Percentiles rank a stretch among this genome's conserved stretches.
phyloP scores from a whole-genome alignment of 1,284 basidiomycete species.

The Ustilago tritici region DNA sequence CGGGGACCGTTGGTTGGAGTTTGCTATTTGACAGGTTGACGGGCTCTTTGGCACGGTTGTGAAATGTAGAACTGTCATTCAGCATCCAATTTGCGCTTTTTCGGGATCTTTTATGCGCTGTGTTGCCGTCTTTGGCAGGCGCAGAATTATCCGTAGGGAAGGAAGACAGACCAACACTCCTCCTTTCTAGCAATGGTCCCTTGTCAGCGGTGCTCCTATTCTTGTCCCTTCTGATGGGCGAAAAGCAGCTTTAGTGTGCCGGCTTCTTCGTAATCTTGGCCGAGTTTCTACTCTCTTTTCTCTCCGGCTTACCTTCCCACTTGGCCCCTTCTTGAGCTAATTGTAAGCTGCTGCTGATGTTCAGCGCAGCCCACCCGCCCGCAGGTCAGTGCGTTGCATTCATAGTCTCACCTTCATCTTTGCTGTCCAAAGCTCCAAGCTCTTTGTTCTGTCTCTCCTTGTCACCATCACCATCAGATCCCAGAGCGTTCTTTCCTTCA shows the following conservation, averaged over 20 bases:
- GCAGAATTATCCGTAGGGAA: background rate
- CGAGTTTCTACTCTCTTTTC: slow-evolving; percentile 27
- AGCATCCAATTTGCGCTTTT: slow-evolving; percentile 8
- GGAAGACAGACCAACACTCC: slow-evolving; percentile 7
- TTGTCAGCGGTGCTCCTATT: background rate
- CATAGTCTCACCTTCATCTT: background rate
- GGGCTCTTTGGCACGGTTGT: background rate
- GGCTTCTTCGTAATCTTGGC: slow-evolving; percentile 19
- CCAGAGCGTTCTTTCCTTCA: background rate
- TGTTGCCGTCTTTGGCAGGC: slow-evolving; percentile 12
- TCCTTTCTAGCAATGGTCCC: background rate
- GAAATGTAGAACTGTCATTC: slow-evolving; percentile 38
- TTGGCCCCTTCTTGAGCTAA: background rate
- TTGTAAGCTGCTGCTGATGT: background rate
- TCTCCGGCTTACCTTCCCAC: background rate
- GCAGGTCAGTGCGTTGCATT: slow-evolving; percentile 12
- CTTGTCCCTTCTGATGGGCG: slow-evolving; percentile 1
- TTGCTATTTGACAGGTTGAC: slow-evolving; percentile 6
- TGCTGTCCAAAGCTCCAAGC: background rate
- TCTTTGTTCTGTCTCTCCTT: slow-evolving; percentile 7
- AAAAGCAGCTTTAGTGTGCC: background rate
- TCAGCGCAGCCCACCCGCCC: background rate
- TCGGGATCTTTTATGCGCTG: background rate
- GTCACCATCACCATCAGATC: slow-evolving; percentile 1
- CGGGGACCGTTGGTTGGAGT: background rate